Conservation (phyloP, 495 filamentous ascomycete genomes). For the Thermothielavioides terrestris region DNA sequence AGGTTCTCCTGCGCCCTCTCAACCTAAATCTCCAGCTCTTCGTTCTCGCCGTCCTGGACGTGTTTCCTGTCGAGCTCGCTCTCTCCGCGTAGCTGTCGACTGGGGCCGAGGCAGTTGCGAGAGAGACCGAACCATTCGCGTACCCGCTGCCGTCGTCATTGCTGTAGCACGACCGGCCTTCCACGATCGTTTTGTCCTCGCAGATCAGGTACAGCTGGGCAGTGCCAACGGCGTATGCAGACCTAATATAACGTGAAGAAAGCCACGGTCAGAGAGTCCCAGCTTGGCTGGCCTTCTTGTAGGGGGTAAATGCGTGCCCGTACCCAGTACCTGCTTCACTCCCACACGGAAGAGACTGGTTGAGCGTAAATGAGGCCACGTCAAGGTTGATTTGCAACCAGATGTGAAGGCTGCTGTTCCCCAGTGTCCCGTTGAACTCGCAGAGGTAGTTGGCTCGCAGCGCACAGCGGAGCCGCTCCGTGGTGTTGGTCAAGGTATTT, state of each 20-base stretch:
- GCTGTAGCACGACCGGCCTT: neutral
- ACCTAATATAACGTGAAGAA: neutral
- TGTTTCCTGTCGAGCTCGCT: too few species aligned
- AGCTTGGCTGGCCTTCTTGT: too few species aligned
- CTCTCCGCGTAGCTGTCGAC: too few species aligned
- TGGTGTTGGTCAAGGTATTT: neutral
- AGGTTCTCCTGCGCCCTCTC: too few species aligned
- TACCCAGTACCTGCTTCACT: neutral
- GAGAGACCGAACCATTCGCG: neutral
- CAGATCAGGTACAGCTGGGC: neutral
- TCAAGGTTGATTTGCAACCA: conserved; percentile 9
- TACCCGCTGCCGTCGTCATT: neutral
- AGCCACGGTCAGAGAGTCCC: neutral
- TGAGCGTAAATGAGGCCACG: conserved; percentile 1
- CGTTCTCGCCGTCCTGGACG: too few species aligned
- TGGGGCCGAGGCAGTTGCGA: too few species aligned
- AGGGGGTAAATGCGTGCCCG: neutral
- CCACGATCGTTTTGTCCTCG: neutral
- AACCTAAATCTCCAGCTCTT: too few species aligned
- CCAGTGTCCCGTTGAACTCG: conserved; percentile 5
- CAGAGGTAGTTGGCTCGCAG: conserved; percentile 11
- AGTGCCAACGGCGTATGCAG: neutral
- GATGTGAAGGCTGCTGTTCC: conserved; percentile 1
- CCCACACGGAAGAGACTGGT: neutral
- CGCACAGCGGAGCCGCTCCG: neutral